Conservation (phyloP, 2,329 filamentous ascomycete genomes). For the Hypoxylon rubiginosum region DNA sequence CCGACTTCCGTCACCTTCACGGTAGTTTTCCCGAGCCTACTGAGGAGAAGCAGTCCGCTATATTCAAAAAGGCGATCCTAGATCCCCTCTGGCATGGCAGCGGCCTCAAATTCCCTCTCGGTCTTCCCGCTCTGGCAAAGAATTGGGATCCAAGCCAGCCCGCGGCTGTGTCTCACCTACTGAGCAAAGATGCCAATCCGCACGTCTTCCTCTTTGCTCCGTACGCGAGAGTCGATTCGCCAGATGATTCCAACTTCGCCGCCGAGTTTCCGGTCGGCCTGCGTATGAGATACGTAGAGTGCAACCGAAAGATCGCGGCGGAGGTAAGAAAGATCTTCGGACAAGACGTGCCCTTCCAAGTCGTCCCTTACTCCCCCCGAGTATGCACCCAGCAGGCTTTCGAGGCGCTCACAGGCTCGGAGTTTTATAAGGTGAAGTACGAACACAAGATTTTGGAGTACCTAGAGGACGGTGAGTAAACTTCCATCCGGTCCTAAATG, state of each 20-base stretch:
- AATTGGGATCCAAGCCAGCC: not conserved
- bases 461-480: not conserved
- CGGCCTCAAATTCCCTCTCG: not conserved
- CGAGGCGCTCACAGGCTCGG: not conserved
- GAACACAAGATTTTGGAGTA: too few species aligned
- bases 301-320: not conserved
- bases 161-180: not conserved
- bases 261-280: not conserved
- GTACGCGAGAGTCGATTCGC: not conserved
- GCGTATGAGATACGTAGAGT: not conserved
- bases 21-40: not conserved
- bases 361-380: not conserved
- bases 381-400: not conserved
- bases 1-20: not conserved
- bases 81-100: not conserved
- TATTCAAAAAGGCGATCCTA: not conserved
- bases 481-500: not conserved
- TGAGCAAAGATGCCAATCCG: not conserved
- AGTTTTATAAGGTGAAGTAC: too few species aligned
- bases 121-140: not conserved
- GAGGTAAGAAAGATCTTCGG: not conserved
- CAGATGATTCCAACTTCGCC: not conserved
- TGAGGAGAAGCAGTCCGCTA: not conserved
- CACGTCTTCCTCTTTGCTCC: not conserved
- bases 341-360: not conserved